Evolutionary conservation across 257 asterid genomes (phyloP).

Genomic region (Voacanga thouarsii): DNA sequence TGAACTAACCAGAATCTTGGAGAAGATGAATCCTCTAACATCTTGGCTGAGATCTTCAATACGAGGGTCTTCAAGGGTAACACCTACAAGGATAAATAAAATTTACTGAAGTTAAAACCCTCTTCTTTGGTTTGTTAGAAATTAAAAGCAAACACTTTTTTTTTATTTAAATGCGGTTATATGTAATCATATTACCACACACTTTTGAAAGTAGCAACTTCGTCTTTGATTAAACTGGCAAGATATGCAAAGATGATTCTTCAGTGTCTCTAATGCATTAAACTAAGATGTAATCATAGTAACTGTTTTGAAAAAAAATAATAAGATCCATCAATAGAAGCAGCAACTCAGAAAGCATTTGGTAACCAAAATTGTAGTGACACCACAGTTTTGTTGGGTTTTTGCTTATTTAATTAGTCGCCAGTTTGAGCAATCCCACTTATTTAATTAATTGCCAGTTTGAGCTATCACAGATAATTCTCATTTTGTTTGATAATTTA

Average conservation of each 20-base stretch:
- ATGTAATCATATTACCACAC: background rate
- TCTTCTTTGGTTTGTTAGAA: background rate
- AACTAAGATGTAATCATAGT: background rate
- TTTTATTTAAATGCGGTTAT: background rate
- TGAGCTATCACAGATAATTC: background rate
- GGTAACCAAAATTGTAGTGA: background rate
- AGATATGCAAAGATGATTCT: background rate
- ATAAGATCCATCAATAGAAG: background rate
- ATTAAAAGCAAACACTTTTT: background rate
- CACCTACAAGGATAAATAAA: conserved; percentile 52
- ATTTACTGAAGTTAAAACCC: background rate
- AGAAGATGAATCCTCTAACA: conserved; percentile 93
- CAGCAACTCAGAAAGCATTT: background rate
- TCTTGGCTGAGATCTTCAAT: conserved; percentile 99
- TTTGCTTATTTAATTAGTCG: background rate
- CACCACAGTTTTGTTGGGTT: background rate
- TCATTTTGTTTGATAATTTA: background rate
- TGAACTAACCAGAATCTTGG: conserved; percentile 78
- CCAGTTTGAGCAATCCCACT: background rate
- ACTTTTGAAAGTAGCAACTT: background rate
- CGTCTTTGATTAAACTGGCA: background rate
- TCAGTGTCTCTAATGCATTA: background rate
- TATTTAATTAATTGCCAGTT: background rate
- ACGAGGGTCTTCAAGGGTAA: conserved; percentile 97
- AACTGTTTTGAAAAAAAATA: background rate